Percentiles rank a stretch among this genome's conserved stretches.
These are phyloP conservation scores for Neonectria ditissima DNA, from an alignment of 2,329 filamentous ascomycete genomes.

Conservation along the genomic window DNA sequence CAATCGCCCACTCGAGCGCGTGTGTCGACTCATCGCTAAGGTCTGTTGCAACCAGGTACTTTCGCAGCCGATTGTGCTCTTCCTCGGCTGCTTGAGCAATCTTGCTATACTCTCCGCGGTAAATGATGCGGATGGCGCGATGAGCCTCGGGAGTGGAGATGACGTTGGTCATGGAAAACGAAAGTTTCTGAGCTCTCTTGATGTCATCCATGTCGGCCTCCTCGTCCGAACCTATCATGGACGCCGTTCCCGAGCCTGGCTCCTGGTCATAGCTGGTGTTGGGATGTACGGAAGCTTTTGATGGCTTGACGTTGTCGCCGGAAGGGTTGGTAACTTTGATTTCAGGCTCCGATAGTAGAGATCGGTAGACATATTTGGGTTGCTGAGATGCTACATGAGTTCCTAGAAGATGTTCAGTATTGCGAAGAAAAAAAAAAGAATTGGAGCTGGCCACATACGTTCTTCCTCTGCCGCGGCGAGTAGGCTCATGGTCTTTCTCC, in stretches of 20 bases:
- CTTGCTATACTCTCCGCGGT: slow-evolving; percentile 85
- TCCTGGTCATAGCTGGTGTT: slow-evolving; percentile 85
- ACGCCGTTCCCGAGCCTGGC: slow-evolving; percentile 64
- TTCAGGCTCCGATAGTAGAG: slow-evolving; percentile 73
- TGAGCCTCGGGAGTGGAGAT: slow-evolving; percentile 80
- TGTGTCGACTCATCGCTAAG: slow-evolving; percentile 94
- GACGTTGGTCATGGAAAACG: slow-evolving; percentile 83
- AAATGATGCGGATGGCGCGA: slow-evolving; percentile 88
- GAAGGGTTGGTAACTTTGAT: slow-evolving; percentile 73
- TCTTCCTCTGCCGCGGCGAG: slow-evolving; percentile 83
- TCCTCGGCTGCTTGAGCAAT: slow-evolving; percentile 84
- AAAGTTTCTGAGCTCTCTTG: slow-evolving; percentile 86
- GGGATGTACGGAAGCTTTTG: slow-evolving; percentile 77
- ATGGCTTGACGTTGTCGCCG: slow-evolving; percentile 68
- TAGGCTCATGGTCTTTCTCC: slow-evolving; percentile 67
- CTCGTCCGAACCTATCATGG: slow-evolving; percentile 83
- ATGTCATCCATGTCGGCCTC: slow-evolving; percentile 88
- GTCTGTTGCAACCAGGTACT: slow-evolving; percentile 96
- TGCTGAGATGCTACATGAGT: slow-evolving; percentile 65
- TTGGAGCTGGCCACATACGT: slow-evolving; percentile 64
- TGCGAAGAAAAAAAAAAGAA: no score
- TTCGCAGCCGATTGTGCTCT: slow-evolving; percentile 81
- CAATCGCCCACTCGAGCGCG: slow-evolving; percentile 96
- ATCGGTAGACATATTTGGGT: slow-evolving; percentile 67
- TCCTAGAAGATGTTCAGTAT: slow-evolving; percentile 50